Evolutionary conservation across 225 moss, liverwort and hornwort species (phyloP), one percentile per base, ranked within the genome.

Genomic region (Physcomitrium patens): DNA sequence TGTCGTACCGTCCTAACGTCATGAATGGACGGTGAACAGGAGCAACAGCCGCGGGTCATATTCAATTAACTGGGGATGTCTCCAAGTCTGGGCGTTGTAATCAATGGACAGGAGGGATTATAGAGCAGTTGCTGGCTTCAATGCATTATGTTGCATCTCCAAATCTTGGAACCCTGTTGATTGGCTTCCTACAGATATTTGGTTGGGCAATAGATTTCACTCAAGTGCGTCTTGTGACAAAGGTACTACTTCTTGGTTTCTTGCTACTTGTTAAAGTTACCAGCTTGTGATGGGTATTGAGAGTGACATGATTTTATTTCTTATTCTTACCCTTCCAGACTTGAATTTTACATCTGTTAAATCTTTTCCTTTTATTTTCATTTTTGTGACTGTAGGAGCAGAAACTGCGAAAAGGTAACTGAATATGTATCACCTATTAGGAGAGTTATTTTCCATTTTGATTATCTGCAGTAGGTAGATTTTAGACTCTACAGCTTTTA

Each of bases 121-220:
- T 92, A 14, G 99, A 99, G 80, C 95, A 92, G 77, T 79, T 99
- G 80, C 84, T 93, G 71, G 84, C 70, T 9, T 93, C 93, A 7
- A 99, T 99, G 99, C 89, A 95, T 24, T 78, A 93, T 43, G 95
- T 99, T 52, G 47, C 86, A 23, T 84, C 85, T 70, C 99, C 99
- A 43, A 93, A 92, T 73, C 87, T 99, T 0, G 99, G 99, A 12
- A 90, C 61, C 8, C 78, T 99, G 61, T 75, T 99, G 79, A 85
- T 95, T 26, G 99, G 95, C 50, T 99, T 99, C 69, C 70, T 99
- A 73, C 86, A 92, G 57, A 79, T 86, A 68, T 95, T 99, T 81
- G 94, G 96, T 45, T 81, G 87, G 74, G 93, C 88, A 58, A 95
- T 93, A 68, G 99, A 99, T 77, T 93, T 99, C 56, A 90, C 91